Base-by-base conservation (phyloP, 352 stramenopile genomes). In the Globisporangium nagaii region DNA sequence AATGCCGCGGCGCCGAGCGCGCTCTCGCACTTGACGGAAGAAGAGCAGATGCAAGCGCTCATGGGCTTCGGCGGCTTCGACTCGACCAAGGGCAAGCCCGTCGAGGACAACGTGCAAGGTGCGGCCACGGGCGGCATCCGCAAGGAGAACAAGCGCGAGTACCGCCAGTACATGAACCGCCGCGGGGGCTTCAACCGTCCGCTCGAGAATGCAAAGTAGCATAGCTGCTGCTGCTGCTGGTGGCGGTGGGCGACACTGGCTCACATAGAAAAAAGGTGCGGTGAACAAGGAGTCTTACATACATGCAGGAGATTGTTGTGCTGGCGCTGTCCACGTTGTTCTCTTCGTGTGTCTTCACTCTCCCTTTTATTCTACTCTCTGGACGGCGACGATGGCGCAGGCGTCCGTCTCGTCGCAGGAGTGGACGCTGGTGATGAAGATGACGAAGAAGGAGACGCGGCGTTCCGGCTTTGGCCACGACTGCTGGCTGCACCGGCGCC, bases 91-190 rank as follows among this genome's bases (percentile, higher is more conserved):
- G 92, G 88, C 54, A 88, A 96, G 53, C 51, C 61, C 2, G 91
- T 98, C n/a, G 76, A 92, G 11, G 93, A 98, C 66, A 98, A 98
- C 74, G 53, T 86, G 35, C 71, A 63, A 0, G 75, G 78, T 19
- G 78, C 88, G 0, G 94, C 93, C 1, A 63, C 71, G 28, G 96
- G 96, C 11, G 86, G 76, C 5, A 71, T 79, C 10, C 74, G 81
- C 37, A 96, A 94, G 43, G 95, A 97, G 58, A 96, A 84, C 53
- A 96, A 96, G 60, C 75, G 93, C 36, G 93, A 98, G 65, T 98
- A 98, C 77, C 75, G 96, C 24, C 94, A 99, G 70, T 98, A 98
- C 71, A 99, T 98, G 95, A 98, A 98, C 74, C 84, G 95, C 50
- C 95, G 96, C 65, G 91, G 90, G 39, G 94, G 95, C 44, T 98